These are phyloP conservation scores for Trichoderma orchidacearum DNA, from an alignment of 495 filamentous ascomycete species.

Conservation along the genomic window DNA sequence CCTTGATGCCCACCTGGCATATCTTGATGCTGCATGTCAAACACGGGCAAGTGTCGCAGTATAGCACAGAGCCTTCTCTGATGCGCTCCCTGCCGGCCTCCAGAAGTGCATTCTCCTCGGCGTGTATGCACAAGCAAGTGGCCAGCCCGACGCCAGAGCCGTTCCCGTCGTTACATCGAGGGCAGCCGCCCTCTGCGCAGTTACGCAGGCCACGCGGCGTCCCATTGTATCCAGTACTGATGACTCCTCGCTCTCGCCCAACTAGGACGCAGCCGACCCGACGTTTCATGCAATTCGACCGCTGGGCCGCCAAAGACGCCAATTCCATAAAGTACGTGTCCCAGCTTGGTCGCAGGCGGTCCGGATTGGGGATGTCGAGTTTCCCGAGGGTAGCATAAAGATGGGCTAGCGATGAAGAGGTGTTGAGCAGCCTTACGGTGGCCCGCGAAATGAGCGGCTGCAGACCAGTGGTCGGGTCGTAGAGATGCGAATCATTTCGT, in stretches of 20 bases:
- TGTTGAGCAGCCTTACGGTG: slow-evolving; percentile 74
- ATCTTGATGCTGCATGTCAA: slow-evolving; percentile 99
- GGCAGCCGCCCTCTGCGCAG: slow-evolving; percentile 88
- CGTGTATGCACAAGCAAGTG: slow-evolving; percentile 89
- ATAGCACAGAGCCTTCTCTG: slow-evolving; percentile 63
- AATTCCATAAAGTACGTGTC: slow-evolving; percentile 97
- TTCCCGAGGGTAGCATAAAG: slow-evolving; percentile 53
- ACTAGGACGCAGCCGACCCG: slow-evolving; percentile 94
- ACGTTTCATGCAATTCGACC: slow-evolving; percentile 97
- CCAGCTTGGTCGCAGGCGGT: slow-evolving; percentile 83
- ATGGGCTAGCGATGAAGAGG: slow-evolving; percentile 52
- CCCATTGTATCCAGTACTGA: slow-evolving; percentile 96
- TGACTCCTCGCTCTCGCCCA: slow-evolving; percentile 63
- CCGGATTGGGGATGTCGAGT: slow-evolving; percentile 61
- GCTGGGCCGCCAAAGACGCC: slow-evolving; percentile 77
- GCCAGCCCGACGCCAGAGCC: slow-evolving; percentile 58
- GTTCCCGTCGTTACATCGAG: slow-evolving; percentile 61
- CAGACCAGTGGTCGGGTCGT: slow-evolving; percentile 48
- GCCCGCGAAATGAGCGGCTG: slow-evolving; percentile 64
- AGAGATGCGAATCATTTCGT: slow-evolving; percentile 65
- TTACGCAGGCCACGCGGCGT: slow-evolving; percentile 77
- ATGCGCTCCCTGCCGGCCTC: slow-evolving; percentile 90
- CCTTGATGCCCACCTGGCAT: slow-evolving; percentile 82
- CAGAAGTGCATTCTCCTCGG: slow-evolving; percentile 90
- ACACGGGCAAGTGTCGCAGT: slow-evolving; percentile 95